A percentile compares a stretch with the other conserved stretches of the same genome.
phyloP scores from a whole-genome alignment of 2,329 filamentous ascomycete species.

The Ascocoryne sarcoides region DNA sequence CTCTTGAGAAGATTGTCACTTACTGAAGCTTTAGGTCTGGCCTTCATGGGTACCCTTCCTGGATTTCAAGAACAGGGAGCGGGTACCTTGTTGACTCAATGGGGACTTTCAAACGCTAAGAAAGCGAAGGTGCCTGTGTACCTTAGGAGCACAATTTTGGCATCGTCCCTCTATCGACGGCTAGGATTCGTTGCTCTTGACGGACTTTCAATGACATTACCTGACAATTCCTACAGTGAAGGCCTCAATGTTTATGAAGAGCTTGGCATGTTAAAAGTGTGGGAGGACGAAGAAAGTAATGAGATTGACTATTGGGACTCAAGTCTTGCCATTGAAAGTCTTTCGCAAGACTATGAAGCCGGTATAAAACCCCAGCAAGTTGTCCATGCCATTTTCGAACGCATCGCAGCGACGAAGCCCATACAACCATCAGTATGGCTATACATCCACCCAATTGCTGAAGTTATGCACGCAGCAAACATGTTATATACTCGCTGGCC shows the following conservation, averaged over 20 bases:
- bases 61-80: too few relatives aligned
- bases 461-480: slow-evolving; percentile 33
- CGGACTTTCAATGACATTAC: slow-evolving; percentile 18
- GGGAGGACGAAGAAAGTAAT: too few relatives aligned
- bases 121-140: too few relatives aligned
- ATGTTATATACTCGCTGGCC: slow-evolving; percentile 33
- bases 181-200: slow-evolving; percentile 18
- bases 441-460: slow-evolving; percentile 32
- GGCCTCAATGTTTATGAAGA: slow-evolving; percentile 18
- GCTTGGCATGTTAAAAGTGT: slow-evolving; percentile 21
- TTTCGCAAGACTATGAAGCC: slow-evolving; percentile 36
- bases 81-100: too few relatives aligned
- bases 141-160: too few relatives aligned
- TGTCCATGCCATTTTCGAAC: slow-evolving; percentile 35
- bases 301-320: too few relatives aligned
- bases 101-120: too few relatives aligned
- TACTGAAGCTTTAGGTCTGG: too few relatives aligned
- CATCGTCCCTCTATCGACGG: too few relatives aligned
- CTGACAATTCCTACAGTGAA: slow-evolving; percentile 2
- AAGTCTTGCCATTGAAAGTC: slow-evolving; percentile 30
- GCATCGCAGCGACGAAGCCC: slow-evolving; percentile 39
- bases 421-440: slow-evolving; percentile 44
- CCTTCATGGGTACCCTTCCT: too few relatives aligned
- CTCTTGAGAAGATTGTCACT: too few relatives aligned
- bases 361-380: slow-evolving; percentile 35